These are phyloP conservation scores for Diaporthe helianthi DNA, from an alignment of 2,329 filamentous ascomycete species.

Conservation along the genomic window DNA sequence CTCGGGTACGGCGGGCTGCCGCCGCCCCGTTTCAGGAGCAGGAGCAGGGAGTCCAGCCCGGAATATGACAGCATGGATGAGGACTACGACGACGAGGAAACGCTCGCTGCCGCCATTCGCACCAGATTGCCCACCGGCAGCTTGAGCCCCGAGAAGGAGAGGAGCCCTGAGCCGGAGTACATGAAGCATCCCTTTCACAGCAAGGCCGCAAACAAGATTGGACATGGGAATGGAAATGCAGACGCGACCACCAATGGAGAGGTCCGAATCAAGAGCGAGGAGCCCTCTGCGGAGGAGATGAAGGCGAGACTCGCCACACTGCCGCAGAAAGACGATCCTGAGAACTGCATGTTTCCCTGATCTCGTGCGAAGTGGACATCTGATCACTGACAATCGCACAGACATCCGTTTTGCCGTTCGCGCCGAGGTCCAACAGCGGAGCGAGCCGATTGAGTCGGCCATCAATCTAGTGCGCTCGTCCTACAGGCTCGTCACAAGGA, in stretches of 20 bases:
- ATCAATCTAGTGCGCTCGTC: slow-evolving; percentile 68
- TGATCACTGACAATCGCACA: slow-evolving; percentile 47
- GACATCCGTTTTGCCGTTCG: slow-evolving; percentile 88
- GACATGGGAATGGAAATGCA: slow-evolving; percentile 39
- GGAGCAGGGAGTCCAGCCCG: slow-evolving; percentile 42
- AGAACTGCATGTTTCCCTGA: slow-evolving; percentile 57
- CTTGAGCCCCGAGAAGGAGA: slow-evolving; percentile 60
- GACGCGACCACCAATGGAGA: slow-evolving; percentile 24
- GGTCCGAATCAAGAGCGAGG: slow-evolving; percentile 34
- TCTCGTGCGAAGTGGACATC: slow-evolving; percentile 30
- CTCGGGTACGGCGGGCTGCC: slow-evolving; percentile 37
- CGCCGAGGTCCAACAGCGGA: slow-evolving; percentile 86
- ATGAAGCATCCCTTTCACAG: slow-evolving; percentile 34
- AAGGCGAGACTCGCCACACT: slow-evolving; percentile 42
- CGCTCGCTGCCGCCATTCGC: slow-evolving; percentile 59
- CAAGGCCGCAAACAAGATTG: slow-evolving; percentile 49
- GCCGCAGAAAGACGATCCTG: slow-evolving; percentile 45
- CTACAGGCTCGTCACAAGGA: slow-evolving; percentile 68
- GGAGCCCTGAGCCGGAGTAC: slow-evolving; percentile 54
- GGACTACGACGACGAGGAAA: slow-evolving; percentile 47
- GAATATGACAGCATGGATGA: slow-evolving; percentile 45
- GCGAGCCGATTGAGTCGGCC: slow-evolving; percentile 80
- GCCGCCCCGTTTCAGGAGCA: slow-evolving; percentile 32
- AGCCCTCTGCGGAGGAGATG: slow-evolving; percentile 36
- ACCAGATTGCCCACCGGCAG: slow-evolving; percentile 64